Conservation (phyloP, 768 basidiomycete species). For the Brasilioporus rufonigricans region DNA sequence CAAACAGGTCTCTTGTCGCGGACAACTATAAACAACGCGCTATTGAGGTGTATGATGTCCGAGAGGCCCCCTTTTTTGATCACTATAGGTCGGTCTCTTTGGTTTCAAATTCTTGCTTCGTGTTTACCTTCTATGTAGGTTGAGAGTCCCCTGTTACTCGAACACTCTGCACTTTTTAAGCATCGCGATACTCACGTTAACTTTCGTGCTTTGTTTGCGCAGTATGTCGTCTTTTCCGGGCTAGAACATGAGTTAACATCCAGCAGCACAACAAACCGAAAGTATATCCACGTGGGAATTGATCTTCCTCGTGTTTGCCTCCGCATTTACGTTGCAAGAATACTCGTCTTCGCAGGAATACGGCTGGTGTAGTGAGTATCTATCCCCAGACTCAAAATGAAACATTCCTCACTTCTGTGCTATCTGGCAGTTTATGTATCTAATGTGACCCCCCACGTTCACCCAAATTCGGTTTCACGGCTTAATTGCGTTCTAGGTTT, state of each 20-base stretch:
- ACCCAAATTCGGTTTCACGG: background rate
- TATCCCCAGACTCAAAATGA: background rate
- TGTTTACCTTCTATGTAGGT: constrained; percentile 35
- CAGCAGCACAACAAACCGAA: constrained; percentile 54
- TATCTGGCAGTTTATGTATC: constrained; percentile 67
- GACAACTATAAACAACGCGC: constrained; percentile 86
- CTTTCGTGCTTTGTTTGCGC: constrained; percentile 72
- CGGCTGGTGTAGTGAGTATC: constrained; percentile 78
- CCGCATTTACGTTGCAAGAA: constrained; percentile 81
- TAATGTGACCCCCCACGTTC: constrained; percentile 49
- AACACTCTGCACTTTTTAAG: constrained; percentile 77
- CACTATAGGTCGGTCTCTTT: constrained; percentile 62
- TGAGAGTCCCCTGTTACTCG: constrained; percentile 81
- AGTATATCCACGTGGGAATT: constrained; percentile 60
- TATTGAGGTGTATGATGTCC: constrained; percentile 70
- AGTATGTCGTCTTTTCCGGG: constrained; percentile 45
- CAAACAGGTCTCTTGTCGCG: constrained; percentile 72
- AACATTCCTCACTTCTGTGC: background rate
- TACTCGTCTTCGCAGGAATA: constrained; percentile 86
- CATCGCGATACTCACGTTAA: constrained; percentile 62
- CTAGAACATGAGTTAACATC: constrained; percentile 1
- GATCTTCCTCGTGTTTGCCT: constrained; percentile 71
- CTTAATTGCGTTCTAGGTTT: constrained; percentile 51
- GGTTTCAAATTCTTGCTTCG: background rate
- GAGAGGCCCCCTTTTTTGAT: constrained; percentile 70